phyloP scores from a whole-genome alignment of 176 grass and related monocot species.

The Otatea glauca region DNA sequence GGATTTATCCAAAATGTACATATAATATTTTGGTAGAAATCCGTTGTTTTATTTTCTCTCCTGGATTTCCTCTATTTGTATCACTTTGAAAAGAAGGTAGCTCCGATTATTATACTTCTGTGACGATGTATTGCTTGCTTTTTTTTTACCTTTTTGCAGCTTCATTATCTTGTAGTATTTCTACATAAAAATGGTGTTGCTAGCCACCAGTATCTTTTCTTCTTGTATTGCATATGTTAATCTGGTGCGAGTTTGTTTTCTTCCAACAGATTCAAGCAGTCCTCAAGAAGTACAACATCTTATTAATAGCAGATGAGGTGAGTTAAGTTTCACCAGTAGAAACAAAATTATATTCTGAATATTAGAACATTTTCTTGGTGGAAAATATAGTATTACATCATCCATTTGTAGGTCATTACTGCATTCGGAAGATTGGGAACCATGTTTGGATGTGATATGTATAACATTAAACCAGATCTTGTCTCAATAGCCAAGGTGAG shows the following conservation, averaged over 20 bases:
- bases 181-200: neutral
- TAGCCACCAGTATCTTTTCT: neutral
- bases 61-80: neutral
- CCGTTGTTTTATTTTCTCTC: neutral
- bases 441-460: slow-evolving; percentile 96
- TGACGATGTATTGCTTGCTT: neutral
- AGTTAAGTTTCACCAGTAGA: too few relatives aligned
- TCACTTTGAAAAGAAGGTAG: neutral
- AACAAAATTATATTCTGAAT: too few relatives aligned
- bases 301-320: too few relatives aligned
- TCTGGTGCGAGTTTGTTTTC: neutral
- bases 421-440: slow-evolving; percentile 90
- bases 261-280: neutral
- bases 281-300: too few relatives aligned
- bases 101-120: neutral
- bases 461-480: slow-evolving; percentile 85
- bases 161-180: neutral
- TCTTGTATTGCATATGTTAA: neutral
- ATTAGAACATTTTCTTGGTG: too few relatives aligned
- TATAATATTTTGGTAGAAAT: slow-evolving; percentile 2
- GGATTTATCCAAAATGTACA: neutral
- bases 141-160: neutral
- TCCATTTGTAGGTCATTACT: slow-evolving; percentile 70
- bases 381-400: too few relatives aligned
- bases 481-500: slow-evolving; percentile 84